These are phyloP conservation scores for Nasturtium officinale DNA, from an alignment of 345 rosid genomes.

Conservation along the genomic window DNA sequence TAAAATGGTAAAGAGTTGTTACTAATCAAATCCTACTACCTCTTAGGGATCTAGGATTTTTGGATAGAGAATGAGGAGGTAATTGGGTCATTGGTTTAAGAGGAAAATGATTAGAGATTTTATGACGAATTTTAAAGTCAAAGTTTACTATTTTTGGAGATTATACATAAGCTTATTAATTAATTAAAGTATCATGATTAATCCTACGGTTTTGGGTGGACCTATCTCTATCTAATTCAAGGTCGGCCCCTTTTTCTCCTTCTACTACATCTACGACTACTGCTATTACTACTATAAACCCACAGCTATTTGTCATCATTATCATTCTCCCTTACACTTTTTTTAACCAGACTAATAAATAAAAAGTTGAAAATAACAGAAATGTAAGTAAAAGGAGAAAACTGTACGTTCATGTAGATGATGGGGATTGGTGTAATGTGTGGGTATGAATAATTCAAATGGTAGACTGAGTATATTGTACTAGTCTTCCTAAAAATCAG, in stretches of 20 bases:
- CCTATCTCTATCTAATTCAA: constrained; percentile 31
- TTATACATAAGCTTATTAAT: neutral
- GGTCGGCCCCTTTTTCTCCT: constrained; percentile 31
- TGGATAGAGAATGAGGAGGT: neutral
- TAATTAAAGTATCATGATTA: constrained; percentile 23
- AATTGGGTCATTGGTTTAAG: constrained; percentile 9
- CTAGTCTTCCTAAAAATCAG: constrained; percentile 35
- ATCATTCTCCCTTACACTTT: constrained; percentile 22
- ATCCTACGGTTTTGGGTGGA: constrained; percentile 36
- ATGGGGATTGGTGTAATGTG: constrained; percentile 25
- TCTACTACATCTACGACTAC: neutral
- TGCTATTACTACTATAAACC: neutral
- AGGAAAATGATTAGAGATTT: neutral
- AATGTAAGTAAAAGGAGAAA: constrained; percentile 23
- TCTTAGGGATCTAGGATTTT: constrained; percentile 13
- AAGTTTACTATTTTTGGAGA: neutral
- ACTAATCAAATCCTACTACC: neutral
- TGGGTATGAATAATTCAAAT: constrained; percentile 34
- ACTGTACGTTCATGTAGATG: constrained; percentile 22
- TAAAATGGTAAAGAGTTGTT: neutral
- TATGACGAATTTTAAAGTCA: constrained; percentile 6
- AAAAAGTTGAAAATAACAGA: neutral
- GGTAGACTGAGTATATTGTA: constrained; percentile 32
- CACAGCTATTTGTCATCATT: constrained; percentile 38
- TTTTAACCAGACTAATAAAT: neutral